Evolutionary conservation across 192 early-diverging fungal genomes (phyloP).

Genomic region (Chytriomyces sp.): DNA sequence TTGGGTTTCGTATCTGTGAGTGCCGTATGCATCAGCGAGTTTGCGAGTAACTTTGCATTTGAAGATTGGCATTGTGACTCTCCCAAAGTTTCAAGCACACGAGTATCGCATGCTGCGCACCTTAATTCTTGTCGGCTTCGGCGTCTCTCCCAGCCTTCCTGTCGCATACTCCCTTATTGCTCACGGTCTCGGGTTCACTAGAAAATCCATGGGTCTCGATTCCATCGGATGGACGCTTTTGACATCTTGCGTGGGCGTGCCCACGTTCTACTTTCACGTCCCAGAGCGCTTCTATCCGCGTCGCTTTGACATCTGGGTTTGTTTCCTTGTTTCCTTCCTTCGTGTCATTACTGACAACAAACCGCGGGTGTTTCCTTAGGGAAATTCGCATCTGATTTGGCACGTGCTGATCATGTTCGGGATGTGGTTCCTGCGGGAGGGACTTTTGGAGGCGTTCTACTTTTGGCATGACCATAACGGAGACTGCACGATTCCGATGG

Average conservation of each 20-base stretch:
- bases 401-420: not conserved
- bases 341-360: too few species aligned
- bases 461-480: not conserved
- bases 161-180: not conserved
- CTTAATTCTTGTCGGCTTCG: not conserved
- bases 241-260: slow-evolving; percentile 57
- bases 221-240: not conserved
- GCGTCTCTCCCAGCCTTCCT: not conserved
- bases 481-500: not conserved
- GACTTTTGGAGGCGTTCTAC: not conserved
- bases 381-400: not conserved
- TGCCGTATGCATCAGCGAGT: too few species aligned
- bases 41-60: too few species aligned
- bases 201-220: not conserved
- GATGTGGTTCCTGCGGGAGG: not conserved
- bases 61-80: not conserved
- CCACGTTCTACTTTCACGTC: slow-evolving; percentile 77
- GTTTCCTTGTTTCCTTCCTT: too few species aligned
- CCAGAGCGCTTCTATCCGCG: slow-evolving; percentile 85
- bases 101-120: not conserved
- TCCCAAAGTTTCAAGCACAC: not conserved
- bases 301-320: slow-evolving; percentile 76
- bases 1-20: too few species aligned
- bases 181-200: not conserved
- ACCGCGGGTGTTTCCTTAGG: too few species aligned